These are phyloP conservation scores for Suaeda aralocaspica DNA, from an alignment of 148 eudicot genomes.

Conservation along the genomic window DNA sequence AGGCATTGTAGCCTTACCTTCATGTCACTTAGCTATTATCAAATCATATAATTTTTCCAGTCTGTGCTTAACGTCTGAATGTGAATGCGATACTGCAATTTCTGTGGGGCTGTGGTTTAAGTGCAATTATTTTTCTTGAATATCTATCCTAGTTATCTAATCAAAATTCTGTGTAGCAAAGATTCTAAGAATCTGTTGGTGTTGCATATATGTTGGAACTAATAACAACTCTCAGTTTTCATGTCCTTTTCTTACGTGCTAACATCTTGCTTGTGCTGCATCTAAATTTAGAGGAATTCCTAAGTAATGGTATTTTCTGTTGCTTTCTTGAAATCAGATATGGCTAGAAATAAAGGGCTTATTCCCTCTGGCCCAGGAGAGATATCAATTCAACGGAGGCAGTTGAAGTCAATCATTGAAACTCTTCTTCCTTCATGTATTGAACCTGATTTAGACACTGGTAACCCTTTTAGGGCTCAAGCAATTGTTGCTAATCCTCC, in stretches of 20 bases:
- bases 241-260: background rate
- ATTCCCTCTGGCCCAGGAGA: constrained; percentile 43
- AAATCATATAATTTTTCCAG: background rate
- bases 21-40: background rate
- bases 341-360: constrained; percentile 44
- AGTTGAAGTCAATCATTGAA: constrained; percentile 38
- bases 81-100: background rate
- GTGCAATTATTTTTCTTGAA: background rate
- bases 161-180: background rate
- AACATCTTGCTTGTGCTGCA: constrained; percentile 2
- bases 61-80: background rate
- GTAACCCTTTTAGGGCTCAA: constrained; percentile 34
- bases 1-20: background rate
- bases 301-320: constrained; percentile 6
- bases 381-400: constrained; percentile 37
- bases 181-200: background rate
- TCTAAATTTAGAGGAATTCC: constrained; percentile 2
- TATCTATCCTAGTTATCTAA: background rate
- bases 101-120: background rate
- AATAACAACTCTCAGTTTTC: background rate
- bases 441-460: constrained; percentile 32
- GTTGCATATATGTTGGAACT: background rate
- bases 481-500: constrained; percentile 47
- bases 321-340: constrained; percentile 28
- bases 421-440: constrained; percentile 41